Percentiles rank a stretch among this genome's conserved stretches.
Evolutionary conservation across 371 early-diverging fungal species (phyloP).

Genomic region (Fennellomyces sp.): DNA sequence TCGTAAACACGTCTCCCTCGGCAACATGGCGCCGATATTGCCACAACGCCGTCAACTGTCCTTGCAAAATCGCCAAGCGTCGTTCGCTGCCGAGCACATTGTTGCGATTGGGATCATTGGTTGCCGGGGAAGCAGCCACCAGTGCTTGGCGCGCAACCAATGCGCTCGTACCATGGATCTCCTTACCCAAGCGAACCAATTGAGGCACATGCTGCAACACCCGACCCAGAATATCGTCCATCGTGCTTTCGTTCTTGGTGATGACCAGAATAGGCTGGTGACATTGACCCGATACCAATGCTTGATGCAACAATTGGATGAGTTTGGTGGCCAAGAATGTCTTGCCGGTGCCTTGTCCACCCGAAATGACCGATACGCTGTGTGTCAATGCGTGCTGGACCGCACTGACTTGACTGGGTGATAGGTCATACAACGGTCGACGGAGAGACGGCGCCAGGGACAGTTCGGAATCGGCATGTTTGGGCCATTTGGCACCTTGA

Average conservation of each 20-base stretch:
- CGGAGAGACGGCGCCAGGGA: slow-evolving; percentile 10
- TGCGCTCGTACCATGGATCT: not conserved
- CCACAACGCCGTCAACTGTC: slow-evolving; percentile 24
- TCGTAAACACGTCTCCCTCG: slow-evolving; percentile 9
- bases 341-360: slow-evolving; percentile 46
- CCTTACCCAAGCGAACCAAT: slow-evolving; percentile 31
- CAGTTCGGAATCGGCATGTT: not conserved
- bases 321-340: slow-evolving; percentile 39
- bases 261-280: slow-evolving; percentile 39
- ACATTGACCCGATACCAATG: slow-evolving; percentile 23
- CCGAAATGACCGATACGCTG: slow-evolving; percentile 36
- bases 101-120: slow-evolving; percentile 23
- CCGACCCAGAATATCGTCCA: slow-evolving; percentile 27
- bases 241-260: slow-evolving; percentile 22
- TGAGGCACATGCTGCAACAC: slow-evolving; percentile 20
- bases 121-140: slow-evolving; percentile 6
- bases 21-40: slow-evolving; percentile 13
- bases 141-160: slow-evolving; percentile 23
- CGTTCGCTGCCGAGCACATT: slow-evolving; percentile 23
- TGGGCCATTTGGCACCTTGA: slow-evolving; percentile 25
- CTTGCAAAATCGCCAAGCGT: slow-evolving; percentile 13
- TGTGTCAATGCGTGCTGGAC: slow-evolving; percentile 35
- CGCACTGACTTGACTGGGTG: slow-evolving; percentile 38
- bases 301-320: slow-evolving; percentile 27
- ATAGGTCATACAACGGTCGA: slow-evolving; percentile 26